Evolutionary conservation across 805 yeast species (phyloP).

Genomic region (Starmerella kuoi): DNA sequence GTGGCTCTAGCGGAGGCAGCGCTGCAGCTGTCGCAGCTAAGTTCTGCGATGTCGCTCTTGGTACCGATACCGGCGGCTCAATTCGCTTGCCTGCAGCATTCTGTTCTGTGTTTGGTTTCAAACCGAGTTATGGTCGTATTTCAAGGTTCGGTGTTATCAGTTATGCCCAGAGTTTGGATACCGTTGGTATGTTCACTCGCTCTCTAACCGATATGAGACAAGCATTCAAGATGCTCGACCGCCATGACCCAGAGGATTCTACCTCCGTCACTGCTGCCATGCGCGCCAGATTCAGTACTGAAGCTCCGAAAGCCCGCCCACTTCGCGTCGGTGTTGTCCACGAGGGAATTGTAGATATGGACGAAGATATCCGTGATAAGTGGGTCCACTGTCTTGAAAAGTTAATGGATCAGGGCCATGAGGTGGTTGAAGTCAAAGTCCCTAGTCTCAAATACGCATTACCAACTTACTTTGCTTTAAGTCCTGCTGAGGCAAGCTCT

Average conservation of each 20-base stretch:
- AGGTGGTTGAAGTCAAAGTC: constrained; percentile 50
- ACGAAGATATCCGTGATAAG: constrained; percentile 34
- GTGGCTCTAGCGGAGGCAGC: constrained; percentile 94
- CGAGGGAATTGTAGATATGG: constrained; percentile 52
- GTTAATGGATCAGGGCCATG: constrained; percentile 40
- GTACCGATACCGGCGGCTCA: constrained; percentile 97
- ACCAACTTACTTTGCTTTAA: constrained; percentile 75
- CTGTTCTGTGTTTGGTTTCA: constrained; percentile 74
- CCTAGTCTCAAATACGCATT: constrained; percentile 56
- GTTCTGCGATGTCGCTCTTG: constrained; percentile 62
- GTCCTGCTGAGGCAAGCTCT: constrained; percentile 90
- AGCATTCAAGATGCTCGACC: constrained; percentile 48
- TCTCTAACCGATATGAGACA: constrained; percentile 34
- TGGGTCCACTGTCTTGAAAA: constrained; percentile 38
- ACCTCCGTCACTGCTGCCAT: constrained; percentile 35
- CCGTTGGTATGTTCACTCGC: constrained; percentile 71
- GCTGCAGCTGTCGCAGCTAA: constrained; percentile 82
- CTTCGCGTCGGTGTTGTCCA: constrained; percentile 59
- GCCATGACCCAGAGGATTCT: constrained; percentile 64
- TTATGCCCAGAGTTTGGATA: constrained; percentile 88
- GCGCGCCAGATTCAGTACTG: constrained; percentile 13
- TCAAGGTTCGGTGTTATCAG: constrained; percentile 88
- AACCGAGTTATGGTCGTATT: constrained; percentile 85
- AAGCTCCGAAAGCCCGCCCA: constrained; percentile 9
- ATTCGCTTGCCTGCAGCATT: constrained; percentile 85